Conservation (phyloP, 208 protist species). For the Acanthamoeba royreba region DNA sequence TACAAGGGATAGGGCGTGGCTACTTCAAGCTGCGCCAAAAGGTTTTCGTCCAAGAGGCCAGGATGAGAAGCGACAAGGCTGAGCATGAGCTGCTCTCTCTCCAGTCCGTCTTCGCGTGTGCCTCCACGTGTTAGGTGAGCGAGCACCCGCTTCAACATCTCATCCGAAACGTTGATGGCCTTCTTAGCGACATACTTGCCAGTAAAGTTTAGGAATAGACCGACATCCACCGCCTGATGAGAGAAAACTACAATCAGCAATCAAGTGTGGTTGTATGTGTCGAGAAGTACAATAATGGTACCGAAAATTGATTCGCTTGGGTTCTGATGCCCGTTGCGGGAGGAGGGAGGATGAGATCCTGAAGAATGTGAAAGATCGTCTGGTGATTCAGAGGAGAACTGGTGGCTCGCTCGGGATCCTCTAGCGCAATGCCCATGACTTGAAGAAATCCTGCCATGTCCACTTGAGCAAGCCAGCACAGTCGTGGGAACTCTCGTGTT, state of each 20-base stretch:
- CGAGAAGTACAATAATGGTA: background rate
- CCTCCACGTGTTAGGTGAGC: background rate
- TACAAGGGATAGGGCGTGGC: conserved; percentile 31
- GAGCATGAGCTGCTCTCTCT: conserved; percentile 17
- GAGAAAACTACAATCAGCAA: background rate
- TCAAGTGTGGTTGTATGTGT: background rate
- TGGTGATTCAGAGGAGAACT: background rate
- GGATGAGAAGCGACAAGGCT: background rate
- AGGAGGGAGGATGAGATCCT: background rate
- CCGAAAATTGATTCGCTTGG: background rate
- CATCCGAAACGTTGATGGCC: background rate
- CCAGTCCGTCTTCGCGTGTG: background rate
- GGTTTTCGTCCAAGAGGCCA: background rate
- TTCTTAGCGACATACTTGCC: background rate
- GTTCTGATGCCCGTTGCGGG: background rate
- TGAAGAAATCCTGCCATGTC: background rate
- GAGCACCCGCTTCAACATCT: background rate
- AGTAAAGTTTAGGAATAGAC: background rate
- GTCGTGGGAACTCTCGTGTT: background rate
- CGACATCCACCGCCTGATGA: background rate
- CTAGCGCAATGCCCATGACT: background rate
- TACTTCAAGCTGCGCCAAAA: background rate
- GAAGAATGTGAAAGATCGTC: conserved; percentile 1
- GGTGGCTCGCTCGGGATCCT: background rate
- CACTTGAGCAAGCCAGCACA: background rate